phyloP scores from a whole-genome alignment of 352 stramenopile genomes.

The Plasmopara muralis region DNA sequence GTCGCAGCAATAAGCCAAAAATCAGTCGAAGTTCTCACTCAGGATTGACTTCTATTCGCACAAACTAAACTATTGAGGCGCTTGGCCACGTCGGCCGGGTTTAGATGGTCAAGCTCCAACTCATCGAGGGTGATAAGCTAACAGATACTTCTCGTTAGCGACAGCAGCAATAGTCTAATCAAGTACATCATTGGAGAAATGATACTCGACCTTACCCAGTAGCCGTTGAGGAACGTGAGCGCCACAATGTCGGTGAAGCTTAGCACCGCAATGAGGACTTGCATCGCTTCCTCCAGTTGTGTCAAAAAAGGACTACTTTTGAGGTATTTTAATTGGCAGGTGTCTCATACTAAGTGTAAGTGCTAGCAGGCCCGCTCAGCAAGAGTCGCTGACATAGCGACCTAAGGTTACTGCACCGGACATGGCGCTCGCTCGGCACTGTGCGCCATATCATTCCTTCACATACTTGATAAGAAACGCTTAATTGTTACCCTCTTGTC shows the following conservation, averaged over 20 bases:
- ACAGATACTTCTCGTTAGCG: constrained; percentile 11
- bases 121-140: constrained; percentile 83
- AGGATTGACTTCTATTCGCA: constrained; percentile 20
- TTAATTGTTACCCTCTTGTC: background rate
- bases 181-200: background rate
- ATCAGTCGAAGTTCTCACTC: constrained; percentile 1
- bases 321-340: background rate
- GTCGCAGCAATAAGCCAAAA: constrained; percentile 7
- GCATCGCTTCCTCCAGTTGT: constrained; percentile 33
- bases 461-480: background rate
- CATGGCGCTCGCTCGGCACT: constrained; percentile 53
- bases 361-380: background rate
- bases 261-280: constrained; percentile 69
- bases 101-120: constrained; percentile 81
- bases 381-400: constrained; percentile 11
- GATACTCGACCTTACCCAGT: constrained; percentile 49
- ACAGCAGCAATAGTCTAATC: constrained; percentile 1
- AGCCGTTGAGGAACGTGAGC: constrained; percentile 84
- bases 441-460: constrained; percentile 20
- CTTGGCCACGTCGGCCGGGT: constrained; percentile 77
- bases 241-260: constrained; percentile 80
- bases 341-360: background rate
- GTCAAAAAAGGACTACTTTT: constrained; percentile 9
- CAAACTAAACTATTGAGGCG: constrained; percentile 83
- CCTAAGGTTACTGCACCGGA: background rate